Conservation (phyloP, 352 stramenopile species). For the Globisporangium uncinulatum region DNA sequence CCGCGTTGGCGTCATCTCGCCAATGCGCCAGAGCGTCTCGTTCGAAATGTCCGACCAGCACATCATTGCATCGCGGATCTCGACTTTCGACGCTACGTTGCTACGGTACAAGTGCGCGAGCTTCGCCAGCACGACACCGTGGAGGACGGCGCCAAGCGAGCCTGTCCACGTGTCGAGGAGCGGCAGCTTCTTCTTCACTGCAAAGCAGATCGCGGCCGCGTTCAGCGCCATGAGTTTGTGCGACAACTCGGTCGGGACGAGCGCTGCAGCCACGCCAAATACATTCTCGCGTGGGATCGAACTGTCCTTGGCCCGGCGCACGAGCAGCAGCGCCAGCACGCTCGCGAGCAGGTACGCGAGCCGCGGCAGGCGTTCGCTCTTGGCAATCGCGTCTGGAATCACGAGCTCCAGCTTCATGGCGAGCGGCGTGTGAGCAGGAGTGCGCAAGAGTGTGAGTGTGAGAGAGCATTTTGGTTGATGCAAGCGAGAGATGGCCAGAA, state of each 20-base stretch:
- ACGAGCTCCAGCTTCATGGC: conserved; percentile 15
- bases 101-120: conserved; percentile 34
- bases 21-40: conserved; percentile 27
- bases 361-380: conserved; percentile 7
- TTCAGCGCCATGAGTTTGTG: conserved; percentile 7
- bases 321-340: conserved; percentile 10
- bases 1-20: conserved; percentile 35
- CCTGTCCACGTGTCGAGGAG: conserved; percentile 46
- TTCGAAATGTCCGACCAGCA: conserved; percentile 24
- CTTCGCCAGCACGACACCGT: conserved; percentile 39
- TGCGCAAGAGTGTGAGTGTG: not conserved
- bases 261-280: conserved; percentile 1
- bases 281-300: conserved; percentile 13
- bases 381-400: conserved; percentile 8
- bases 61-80: conserved; percentile 35
- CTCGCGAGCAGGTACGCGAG: conserved; percentile 12
- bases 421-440: not conserved
- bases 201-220: conserved; percentile 31
- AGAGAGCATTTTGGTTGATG: not conserved
- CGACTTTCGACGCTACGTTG: conserved; percentile 40
- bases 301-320: conserved; percentile 15
- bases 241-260: conserved; percentile 4
- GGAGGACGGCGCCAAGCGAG: conserved; percentile 34
- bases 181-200: conserved; percentile 31
- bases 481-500: not conserved